Evolutionary conservation across 1,284 basidiomycete species (phyloP).

Genomic region (Leccinum subspadiceum): DNA sequence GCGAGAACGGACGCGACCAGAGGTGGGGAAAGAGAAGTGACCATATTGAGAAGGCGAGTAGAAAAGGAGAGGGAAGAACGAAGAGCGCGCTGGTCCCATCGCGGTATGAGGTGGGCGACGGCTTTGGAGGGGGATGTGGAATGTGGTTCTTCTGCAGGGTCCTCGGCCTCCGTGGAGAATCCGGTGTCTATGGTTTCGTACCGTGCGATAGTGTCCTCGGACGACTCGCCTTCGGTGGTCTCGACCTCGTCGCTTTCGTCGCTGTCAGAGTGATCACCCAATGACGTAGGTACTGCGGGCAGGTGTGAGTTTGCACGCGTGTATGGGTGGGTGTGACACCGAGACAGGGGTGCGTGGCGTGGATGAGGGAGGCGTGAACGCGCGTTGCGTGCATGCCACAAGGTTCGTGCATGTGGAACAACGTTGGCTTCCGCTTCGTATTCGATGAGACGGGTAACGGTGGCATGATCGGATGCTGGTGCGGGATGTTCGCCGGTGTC

Average conservation of each 20-base stretch:
- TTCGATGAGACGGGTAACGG: conserved; percentile 13
- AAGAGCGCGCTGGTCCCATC: conserved; percentile 2
- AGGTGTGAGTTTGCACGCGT: conserved; percentile 13
- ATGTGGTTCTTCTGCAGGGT: neutral
- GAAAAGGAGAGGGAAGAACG: neutral
- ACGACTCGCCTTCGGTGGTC: conserved; percentile 22
- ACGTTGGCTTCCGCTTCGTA: conserved; percentile 3
- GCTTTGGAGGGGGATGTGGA: neutral
- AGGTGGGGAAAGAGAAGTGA: conserved; percentile 40
- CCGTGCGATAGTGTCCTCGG: conserved; percentile 19
- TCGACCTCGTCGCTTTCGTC: conserved; percentile 20
- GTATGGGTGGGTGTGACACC: neutral
- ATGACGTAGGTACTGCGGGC: conserved; percentile 24
- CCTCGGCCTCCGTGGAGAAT: conserved; percentile 20
- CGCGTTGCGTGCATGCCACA: neutral
- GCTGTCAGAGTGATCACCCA: conserved; percentile 27
- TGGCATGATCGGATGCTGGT: neutral
- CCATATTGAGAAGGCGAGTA: neutral
- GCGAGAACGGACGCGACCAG: conserved; percentile 80
- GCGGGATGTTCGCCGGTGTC: neutral
- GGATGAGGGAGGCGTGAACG: conserved; percentile 2
- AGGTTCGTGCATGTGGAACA: neutral
- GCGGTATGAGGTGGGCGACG: neutral
- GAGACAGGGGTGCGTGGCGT: neutral
- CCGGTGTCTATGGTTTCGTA: conserved; percentile 14